phyloP scores from a whole-genome alignment of 2,329 filamentous ascomycete genomes.

The Huntiella decipiens region DNA sequence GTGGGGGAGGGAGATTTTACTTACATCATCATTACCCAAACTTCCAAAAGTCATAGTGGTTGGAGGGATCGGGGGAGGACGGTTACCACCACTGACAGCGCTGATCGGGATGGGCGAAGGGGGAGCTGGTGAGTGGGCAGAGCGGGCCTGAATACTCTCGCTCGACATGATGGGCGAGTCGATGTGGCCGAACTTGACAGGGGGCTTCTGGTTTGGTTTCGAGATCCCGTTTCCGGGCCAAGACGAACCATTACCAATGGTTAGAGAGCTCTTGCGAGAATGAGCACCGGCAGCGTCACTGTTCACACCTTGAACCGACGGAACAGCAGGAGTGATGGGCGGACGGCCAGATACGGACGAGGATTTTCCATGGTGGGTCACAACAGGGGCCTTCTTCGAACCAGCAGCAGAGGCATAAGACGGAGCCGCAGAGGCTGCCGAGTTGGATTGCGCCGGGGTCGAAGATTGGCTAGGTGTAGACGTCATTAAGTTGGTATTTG shows the following conservation, averaged over 20 bases:
- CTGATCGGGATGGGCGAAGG: conserved; percentile 88
- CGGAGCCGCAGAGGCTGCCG: conserved; percentile 35
- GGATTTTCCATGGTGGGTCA: conserved; percentile 41
- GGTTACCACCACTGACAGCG: conserved; percentile 54
- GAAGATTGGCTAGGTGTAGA: conserved; percentile 29
- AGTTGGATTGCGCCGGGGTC: conserved; percentile 34
- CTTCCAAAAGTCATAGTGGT: conserved; percentile 68
- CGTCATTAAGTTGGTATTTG: conserved; percentile 32
- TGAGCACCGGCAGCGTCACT: conserved; percentile 42
- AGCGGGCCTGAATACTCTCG: conserved; percentile 42
- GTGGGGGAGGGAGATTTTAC: conserved; percentile 25
- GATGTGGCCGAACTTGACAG: conserved; percentile 67
- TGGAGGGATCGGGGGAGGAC: conserved; percentile 60
- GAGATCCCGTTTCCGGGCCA: conserved; percentile 58
- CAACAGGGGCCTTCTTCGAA: conserved; percentile 37
- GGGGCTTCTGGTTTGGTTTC: conserved; percentile 37
- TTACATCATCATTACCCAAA: conserved; percentile 57
- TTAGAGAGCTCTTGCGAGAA: conserved; percentile 71
- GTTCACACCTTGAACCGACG: conserved; percentile 20
- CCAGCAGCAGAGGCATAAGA: conserved; percentile 51
- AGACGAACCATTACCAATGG: conserved; percentile 68
- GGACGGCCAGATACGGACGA: conserved; percentile 57
- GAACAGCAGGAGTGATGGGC: conserved; percentile 50
- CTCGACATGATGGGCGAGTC: conserved; percentile 48
- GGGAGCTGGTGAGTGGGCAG: conserved; percentile 58